These are phyloP conservation scores for Zopfochytrium polystomum DNA, from an alignment of 371 early-diverging fungal species.

Conservation along the genomic window DNA sequence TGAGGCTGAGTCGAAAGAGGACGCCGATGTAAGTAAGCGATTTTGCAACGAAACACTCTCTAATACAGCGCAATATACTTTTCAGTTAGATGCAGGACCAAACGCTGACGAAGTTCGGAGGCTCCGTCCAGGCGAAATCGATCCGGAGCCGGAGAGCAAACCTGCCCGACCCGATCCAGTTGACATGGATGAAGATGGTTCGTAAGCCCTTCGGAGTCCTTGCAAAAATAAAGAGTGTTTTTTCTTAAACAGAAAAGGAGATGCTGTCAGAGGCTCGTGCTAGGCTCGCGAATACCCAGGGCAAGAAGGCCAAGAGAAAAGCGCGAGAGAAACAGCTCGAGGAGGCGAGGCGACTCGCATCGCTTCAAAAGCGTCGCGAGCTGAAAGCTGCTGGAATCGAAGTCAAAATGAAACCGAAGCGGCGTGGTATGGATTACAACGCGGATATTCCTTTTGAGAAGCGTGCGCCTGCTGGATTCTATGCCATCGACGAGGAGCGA, in stretches of 20 bases:
- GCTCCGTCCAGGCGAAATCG: conserved; percentile 93
- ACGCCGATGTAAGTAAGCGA: conserved; percentile 28
- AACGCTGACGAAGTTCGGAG: conserved; percentile 70
- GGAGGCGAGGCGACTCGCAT: conserved; percentile 86
- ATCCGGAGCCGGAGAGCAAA: conserved; percentile 94
- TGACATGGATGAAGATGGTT: conserved; percentile 95
- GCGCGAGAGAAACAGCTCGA: conserved; percentile 95
- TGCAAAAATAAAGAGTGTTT: conserved; percentile 6
- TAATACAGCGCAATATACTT: not conserved
- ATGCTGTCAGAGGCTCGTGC: conserved; percentile 98
- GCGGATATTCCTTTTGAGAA: conserved; percentile 94
- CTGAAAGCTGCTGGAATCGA: conserved; percentile 95
- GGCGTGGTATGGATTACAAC: conserved; percentile 87
- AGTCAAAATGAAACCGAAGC: conserved; percentile 42
- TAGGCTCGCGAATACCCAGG: conserved; percentile 96
- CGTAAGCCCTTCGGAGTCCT: not conserved
- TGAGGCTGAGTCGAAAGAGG: conserved; percentile 78
- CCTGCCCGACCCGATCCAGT: conserved; percentile 97
- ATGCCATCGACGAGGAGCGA: conserved; percentile 84
- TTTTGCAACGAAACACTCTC: no score
- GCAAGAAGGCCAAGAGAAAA: conserved; percentile 98
- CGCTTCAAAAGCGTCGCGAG: conserved; percentile 91
- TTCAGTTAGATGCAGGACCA: conserved; percentile 64
- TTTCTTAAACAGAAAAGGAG: conserved; percentile 73
- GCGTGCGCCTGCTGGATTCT: conserved; percentile 83